A percentile compares a stretch with the other conserved stretches of the same genome.
These are phyloP conservation scores for Agaricales sp. DNA, from an alignment of 1,284 basidiomycete species.

Conservation along the genomic window DNA sequence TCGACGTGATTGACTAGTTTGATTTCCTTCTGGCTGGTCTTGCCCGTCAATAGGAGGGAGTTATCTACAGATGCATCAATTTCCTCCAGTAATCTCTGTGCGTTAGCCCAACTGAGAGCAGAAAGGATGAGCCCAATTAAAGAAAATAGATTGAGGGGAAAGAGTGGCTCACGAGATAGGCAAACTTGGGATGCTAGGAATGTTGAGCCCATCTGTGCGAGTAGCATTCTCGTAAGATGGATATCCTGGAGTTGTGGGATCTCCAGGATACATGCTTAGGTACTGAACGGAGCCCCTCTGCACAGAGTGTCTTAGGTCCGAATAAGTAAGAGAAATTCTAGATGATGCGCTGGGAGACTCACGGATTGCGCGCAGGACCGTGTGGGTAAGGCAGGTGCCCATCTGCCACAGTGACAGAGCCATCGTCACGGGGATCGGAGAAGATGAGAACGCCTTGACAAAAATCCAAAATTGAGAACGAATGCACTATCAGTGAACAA, in stretches of 20 bases:
- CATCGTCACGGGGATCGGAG: slow-evolving; percentile 85
- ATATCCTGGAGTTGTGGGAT: slow-evolving; percentile 79
- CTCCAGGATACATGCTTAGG: slow-evolving; percentile 73
- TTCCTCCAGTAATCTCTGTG: slow-evolving; percentile 49
- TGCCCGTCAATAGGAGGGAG: slow-evolving; percentile 32
- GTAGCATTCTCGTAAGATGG: slow-evolving; percentile 84
- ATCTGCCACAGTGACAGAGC: slow-evolving; percentile 69
- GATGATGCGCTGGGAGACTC: not conserved
- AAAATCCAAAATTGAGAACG: not conserved
- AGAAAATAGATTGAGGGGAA: no score
- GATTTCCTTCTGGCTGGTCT: slow-evolving; percentile 34
- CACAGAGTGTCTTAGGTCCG: slow-evolving; percentile 38
- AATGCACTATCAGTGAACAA: not conserved
- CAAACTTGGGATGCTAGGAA: slow-evolving; percentile 77
- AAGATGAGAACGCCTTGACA: slow-evolving; percentile 61
- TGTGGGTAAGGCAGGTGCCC: slow-evolving; percentile 73
- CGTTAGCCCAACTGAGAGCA: slow-evolving; percentile 44
- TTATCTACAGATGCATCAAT: slow-evolving; percentile 26
- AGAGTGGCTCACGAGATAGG: slow-evolving; percentile 42
- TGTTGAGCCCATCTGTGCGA: slow-evolving; percentile 55
- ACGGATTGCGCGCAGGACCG: slow-evolving; percentile 81
- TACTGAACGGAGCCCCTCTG: slow-evolving; percentile 87
- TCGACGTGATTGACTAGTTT: slow-evolving; percentile 57
- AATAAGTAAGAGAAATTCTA: not conserved
- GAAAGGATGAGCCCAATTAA: not conserved